Percentiles rank a stretch among this genome's conserved stretches.
Conservation (phyloP, 129 eudicot genomes). For the Artemisia argyi region DNA sequence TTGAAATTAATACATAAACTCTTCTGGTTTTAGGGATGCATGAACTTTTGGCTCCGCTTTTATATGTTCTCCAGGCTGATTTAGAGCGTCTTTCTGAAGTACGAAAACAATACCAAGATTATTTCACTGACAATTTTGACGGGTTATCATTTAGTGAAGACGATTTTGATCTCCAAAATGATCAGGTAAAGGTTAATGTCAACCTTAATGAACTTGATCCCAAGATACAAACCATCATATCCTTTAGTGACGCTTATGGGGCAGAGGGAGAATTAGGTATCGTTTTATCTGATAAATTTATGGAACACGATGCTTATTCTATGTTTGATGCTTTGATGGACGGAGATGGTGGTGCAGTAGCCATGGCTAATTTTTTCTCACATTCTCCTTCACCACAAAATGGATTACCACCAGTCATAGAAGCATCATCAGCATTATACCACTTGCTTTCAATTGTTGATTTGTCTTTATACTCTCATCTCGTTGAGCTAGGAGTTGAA, state of each 20-base stretch:
- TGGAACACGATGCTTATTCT: conserved; percentile 95
- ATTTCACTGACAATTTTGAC: conserved; percentile 86
- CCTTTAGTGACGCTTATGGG: conserved; percentile 52
- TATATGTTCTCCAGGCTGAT: conserved; percentile 89
- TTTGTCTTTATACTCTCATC: conserved; percentile 77
- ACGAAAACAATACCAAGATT: conserved; percentile 68
- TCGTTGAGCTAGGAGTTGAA: conserved; percentile 91
- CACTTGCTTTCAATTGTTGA: conserved; percentile 80
- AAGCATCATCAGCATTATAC: conserved; percentile 87
- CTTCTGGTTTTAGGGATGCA: conserved; percentile 74
- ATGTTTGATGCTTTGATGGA: conserved; percentile 93
- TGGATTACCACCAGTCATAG: conserved; percentile 80
- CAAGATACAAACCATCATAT: conserved; percentile 55
- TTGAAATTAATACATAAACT: too few relatives aligned
- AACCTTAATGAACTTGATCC: conserved; percentile 63
- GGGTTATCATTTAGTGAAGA: conserved; percentile 73
- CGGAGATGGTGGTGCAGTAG: conserved; percentile 79
- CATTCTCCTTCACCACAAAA: conserved; percentile 51
- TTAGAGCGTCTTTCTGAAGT: conserved; percentile 68
- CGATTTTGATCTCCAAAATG: conserved; percentile 32
- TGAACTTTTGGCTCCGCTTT: conserved; percentile 89
- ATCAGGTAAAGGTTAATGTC: conserved; percentile 25
- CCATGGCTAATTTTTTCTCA: conserved; percentile 86
- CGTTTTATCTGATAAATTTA: conserved; percentile 79
- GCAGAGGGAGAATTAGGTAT: conserved; percentile 66